phyloP scores from a whole-genome alignment of 2,329 filamentous ascomycete species.

The Volutella citrinella region DNA sequence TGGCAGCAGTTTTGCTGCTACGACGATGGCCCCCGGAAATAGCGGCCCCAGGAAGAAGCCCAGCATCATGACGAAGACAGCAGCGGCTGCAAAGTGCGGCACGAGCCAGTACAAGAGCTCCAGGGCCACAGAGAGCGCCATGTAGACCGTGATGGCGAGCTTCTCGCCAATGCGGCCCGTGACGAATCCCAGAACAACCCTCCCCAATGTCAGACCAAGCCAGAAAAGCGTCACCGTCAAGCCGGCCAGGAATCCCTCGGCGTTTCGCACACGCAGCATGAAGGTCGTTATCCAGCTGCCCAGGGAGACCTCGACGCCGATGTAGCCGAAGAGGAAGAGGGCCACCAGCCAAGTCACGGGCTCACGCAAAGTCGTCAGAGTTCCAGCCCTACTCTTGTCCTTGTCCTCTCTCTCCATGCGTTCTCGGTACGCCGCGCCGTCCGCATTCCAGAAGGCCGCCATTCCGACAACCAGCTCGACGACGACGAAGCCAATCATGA shows the following conservation, averaged over 20 bases:
- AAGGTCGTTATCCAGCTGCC: slow-evolving; percentile 81
- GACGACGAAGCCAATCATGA: slow-evolving; percentile 61
- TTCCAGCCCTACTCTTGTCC: slow-evolving; percentile 43
- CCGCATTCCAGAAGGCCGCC: slow-evolving; percentile 62
- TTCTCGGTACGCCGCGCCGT: slow-evolving; percentile 50
- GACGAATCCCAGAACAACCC: slow-evolving; percentile 71
- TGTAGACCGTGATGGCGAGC: slow-evolving; percentile 59
- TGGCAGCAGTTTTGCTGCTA: slow-evolving; percentile 71
- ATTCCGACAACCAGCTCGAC: slow-evolving; percentile 53
- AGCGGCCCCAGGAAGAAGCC: slow-evolving; percentile 80
- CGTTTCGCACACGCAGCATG: slow-evolving; percentile 75
- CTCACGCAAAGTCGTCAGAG: slow-evolving; percentile 40
- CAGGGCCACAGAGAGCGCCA: slow-evolving; percentile 59
- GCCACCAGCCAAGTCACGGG: slow-evolving; percentile 70
- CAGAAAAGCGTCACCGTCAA: slow-evolving; percentile 80
- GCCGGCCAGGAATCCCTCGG: slow-evolving; percentile 67
- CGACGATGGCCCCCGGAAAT: slow-evolving; percentile 73
- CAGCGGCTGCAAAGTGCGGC: slow-evolving; percentile 70
- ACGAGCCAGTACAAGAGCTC: slow-evolving; percentile 80
- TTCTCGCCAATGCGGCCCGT: slow-evolving; percentile 74
- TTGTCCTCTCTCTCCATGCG: slow-evolving; percentile 23
- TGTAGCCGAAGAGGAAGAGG: slow-evolving; percentile 73
- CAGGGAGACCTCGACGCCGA: slow-evolving; percentile 73
- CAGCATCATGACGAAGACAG: slow-evolving; percentile 67
- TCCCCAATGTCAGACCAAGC: slow-evolving; percentile 75